Evolutionary conservation across 176 grass and related monocot genomes (phyloP), one percentile per base, ranked within the genome.

Genomic region (Chrysopogon serrulatus): DNA sequence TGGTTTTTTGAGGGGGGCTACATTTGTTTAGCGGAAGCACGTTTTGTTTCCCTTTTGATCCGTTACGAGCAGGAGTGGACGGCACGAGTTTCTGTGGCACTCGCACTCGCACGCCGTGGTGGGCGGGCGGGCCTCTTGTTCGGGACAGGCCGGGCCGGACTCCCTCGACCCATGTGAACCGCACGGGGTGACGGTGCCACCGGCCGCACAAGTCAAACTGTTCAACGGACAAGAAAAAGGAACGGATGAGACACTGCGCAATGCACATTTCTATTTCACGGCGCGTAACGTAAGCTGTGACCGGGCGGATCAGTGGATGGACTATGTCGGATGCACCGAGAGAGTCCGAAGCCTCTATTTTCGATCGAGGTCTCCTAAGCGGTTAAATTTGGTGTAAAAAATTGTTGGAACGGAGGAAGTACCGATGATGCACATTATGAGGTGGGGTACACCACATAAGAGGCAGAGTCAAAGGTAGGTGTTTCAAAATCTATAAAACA

Each of bases 141-240:
- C 41, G 21, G 28, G 21, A 18, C 82, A 32, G 61, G 8, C 32
- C 43, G 78, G 28, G 23, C 54, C 23, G 28, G 44, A 8, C 21
- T 51, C 32, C 60, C 82, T 54, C 51, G 62, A 39, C 16, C 61
- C 82, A 67, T 66, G 82, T 76, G 44, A 81, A 81, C 36, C 34
- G 5, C 43, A 37, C 60, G 31, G 47, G 16, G 47, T 53, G 18
- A 53, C 6, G 19, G 19, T 53, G 18, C n/a, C n/a, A n/a, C 49
- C 49, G 18, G 18, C 17, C 18, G 18, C 48, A 53, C 48, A 53
- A 53, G 18, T 41, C 40, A 23, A 53, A 53, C 18, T 53, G 49
- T 54, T 54, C 51, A 9, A n/a, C 48, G 6, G 48, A 51, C 51
- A 56, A 56, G 51, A n/a, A 56, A 54, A 56, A 56, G 51, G 21